Conservation (phyloP, 163 green algal species). For the Scenedesmus sp. region DNA sequence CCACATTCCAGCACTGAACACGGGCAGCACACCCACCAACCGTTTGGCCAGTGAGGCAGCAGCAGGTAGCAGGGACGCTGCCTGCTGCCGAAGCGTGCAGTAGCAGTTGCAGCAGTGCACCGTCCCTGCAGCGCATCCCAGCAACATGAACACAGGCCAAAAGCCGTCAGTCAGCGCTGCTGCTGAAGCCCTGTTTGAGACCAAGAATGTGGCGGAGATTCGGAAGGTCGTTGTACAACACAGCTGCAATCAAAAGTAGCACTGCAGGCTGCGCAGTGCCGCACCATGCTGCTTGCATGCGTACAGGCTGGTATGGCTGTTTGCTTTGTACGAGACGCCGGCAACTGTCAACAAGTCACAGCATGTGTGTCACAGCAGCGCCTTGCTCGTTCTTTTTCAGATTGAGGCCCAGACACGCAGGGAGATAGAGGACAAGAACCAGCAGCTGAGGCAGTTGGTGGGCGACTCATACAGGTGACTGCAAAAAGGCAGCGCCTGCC, state of each 20-base stretch:
- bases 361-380: neutral
- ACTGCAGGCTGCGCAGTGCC: neutral
- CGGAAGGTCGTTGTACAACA: constrained; percentile 63
- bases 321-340: neutral
- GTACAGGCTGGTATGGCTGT: no score
- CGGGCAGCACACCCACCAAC: neutral
- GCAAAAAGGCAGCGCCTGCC: neutral
- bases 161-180: constrained; percentile 14
- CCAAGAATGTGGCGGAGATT: constrained; percentile 88
- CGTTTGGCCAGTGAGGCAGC: neutral
- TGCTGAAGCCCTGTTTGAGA: constrained; percentile 88
- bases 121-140: neutral
- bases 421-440: constrained; percentile 96
- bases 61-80: constrained; percentile 8
- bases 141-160: neutral
- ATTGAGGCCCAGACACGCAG: constrained; percentile 86
- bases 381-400: constrained; percentile 58
- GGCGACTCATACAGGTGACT: constrained; percentile 88
- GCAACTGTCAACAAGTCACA: neutral
- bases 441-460: constrained; percentile 92
- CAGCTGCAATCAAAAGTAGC: neutral
- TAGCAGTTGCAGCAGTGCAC: constrained; percentile 1
- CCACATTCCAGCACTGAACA: neutral
- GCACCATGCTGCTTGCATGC: no score
- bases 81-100: neutral